A percentile compares a stretch with the other conserved stretches of the same genome.
Conservation (phyloP, 306 rosid species). For the Pyrus betulifolia region DNA sequence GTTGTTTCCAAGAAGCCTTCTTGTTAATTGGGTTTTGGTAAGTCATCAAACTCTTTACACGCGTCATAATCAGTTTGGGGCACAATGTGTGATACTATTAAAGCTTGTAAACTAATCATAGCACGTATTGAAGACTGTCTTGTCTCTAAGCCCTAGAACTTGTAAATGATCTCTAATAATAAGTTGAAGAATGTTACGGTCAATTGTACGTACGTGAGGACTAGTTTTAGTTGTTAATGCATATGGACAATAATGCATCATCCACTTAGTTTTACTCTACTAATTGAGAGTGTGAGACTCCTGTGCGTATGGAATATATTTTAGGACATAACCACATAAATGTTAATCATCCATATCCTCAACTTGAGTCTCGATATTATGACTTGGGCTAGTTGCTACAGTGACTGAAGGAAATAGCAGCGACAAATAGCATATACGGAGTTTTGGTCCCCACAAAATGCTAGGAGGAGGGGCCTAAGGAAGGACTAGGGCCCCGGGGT, state of each 20-base stretch:
- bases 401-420: constrained; percentile 26
- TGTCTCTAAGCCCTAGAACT: neutral
- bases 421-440: constrained; percentile 30
- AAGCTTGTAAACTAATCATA: neutral
- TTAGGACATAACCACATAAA: neutral
- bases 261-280: neutral
- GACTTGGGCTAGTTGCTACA: constrained; percentile 12
- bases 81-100: too few relatives aligned
- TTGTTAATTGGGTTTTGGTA: neutral
- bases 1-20: neutral
- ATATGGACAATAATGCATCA: neutral
- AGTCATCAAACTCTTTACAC: neutral
- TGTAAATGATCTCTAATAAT: too few relatives aligned
- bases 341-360: neutral
- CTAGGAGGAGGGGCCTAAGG: neutral
- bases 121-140: neutral
- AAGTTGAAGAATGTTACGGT: neutral
- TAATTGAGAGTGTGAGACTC: neutral
- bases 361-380: neutral
- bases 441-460: constrained; percentile 28
- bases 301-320: neutral
- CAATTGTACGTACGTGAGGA: too few relatives aligned
- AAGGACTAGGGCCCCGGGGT: neutral
- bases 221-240: neutral
- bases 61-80: neutral